Percentiles rank a stretch among this genome's conserved stretches.
phyloP scores from a whole-genome alignment of 768 basidiomycete genomes.

The Pleurotus eryngii region DNA sequence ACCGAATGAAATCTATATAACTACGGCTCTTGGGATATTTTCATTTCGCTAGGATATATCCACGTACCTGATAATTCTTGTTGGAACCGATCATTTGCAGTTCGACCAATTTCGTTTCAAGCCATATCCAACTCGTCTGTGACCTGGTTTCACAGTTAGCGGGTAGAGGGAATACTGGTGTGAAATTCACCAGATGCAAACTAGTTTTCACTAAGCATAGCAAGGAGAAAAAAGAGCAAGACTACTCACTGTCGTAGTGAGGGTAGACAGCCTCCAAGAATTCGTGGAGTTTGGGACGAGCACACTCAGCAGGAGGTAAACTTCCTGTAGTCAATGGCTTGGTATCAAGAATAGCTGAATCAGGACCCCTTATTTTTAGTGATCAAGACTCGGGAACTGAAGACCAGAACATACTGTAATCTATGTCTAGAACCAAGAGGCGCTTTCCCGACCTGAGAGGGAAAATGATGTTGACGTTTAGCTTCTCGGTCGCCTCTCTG shows the following conservation, averaged over 20 bases:
- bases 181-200: constrained; percentile 74
- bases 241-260: constrained; percentile 66
- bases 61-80: constrained; percentile 63
- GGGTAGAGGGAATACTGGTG: neutral
- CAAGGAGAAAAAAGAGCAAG: neutral
- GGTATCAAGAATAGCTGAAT: constrained; percentile 75
- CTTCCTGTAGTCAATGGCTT: constrained; percentile 82
- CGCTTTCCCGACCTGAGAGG: constrained; percentile 75
- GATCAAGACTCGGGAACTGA: neutral
- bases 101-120: constrained; percentile 85
- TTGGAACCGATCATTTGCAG: constrained; percentile 77
- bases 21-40: neutral
- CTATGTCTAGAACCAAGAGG: constrained; percentile 82
- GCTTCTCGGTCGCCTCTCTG: constrained; percentile 62
- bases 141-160: constrained; percentile 43
- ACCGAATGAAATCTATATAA: constrained; percentile 64
- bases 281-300: constrained; percentile 78
- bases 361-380: neutral
- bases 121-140: constrained; percentile 87
- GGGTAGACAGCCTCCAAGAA: constrained; percentile 80
- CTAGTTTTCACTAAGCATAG: constrained; percentile 20
- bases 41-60: neutral
- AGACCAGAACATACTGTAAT: constrained; percentile 62
- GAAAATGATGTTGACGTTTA: constrained; percentile 70
- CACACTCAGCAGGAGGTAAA: constrained; percentile 77